Base-by-base conservation (phyloP, 1,139 yeast species). In the Candida mesenterica region DNA sequence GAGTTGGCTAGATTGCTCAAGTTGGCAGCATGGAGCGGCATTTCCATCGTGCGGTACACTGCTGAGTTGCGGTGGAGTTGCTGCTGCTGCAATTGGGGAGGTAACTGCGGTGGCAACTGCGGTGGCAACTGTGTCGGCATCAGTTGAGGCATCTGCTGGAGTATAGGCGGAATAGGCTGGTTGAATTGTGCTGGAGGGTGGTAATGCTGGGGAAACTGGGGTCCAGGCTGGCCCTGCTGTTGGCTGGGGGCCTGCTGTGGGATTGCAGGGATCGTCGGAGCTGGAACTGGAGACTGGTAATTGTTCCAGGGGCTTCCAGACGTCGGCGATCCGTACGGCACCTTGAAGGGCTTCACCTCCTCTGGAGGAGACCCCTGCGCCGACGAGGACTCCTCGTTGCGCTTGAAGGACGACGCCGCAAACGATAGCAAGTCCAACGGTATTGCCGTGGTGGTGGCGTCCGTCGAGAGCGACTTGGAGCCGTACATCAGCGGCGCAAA, bases 341-440 rank as follows among this genome's bases (percentile, higher is more conserved):
- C 28, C 17, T 25, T 25, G 15, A 15, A 15, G 7, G 7, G 12
- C 15, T 12, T 13, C 4, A 7, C 28, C 6, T 12, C 14, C 15
- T 25, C 28, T 5, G 28, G 10, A 13, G 28, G 28, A 25, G 28
- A 25, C 5, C 17, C 17, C 17, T 13, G 15, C 17, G 5, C 5
- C 5, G 28, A 25, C 12, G 10, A 10, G 4, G 5, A 13, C 15
- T 25, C 28, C 14, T 24, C 26, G 14, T 24, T 24, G 6, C 26
- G 12, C 12, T n/a, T 24, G 17, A 13, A 25, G 10, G 31, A 23
- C 10, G 38, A 13, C 10, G 72, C 70, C 1, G 72, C 72, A 40
- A 59, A 61, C 3, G 69, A 61, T 22, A 67, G 48, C 4, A 68
- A 49, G 38, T 67, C 71, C 24, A 68, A 49, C 13, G 68, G 61